Evolutionary conservation across 2,329 filamentous ascomycete species (phyloP), one percentile per base, ranked within the genome.

Genomic region (Pezicula carpinea): DNA sequence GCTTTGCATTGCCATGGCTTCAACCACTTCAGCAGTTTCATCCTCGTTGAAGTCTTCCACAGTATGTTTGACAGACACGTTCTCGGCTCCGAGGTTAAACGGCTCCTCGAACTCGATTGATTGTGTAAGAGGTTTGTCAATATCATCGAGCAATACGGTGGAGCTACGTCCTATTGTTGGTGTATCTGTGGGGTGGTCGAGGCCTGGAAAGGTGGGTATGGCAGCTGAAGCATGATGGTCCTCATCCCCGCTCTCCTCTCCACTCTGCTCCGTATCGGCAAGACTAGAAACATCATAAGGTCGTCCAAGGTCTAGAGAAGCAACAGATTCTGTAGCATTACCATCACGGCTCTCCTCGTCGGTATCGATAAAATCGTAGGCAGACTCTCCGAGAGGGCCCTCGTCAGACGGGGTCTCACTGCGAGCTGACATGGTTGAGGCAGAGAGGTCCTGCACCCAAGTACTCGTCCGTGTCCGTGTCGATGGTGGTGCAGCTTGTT

Each of bases 61-160:
- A 8, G 70, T 72, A 58, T 75, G 72, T 47, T 69, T 73, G 45
- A 73, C 73, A 2, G 66, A 69, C 22, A 74, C 65, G 38, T 66
- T 68, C 44, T 69, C 69, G 13, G 62, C 57, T 35, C 59, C 53
- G 26, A 66, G 59, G 35, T 53, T 61, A 38, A 63, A 60, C 26
- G 66, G 64, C 53, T 75, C 73, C 48, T 68, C 65, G 48, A 76
- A 73, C 48, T 71, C 69, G 57, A 75, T 75, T 6, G 72, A 70
- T 21, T 59, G 57, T 23, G 53, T 39, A 38, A 60, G 53, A 29
- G 57, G 50, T 36, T 50, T 60, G 17, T 63, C 58, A 23, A 55
- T 38, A 43, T 62, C 59, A 26, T 64, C 60, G 43, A 57, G 42
- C 11, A 59, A 46, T 14, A 56, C 42, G 21, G 56, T 51, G 45